Conservation (phyloP, 306 rosid genomes). For the Rubus idaeus region DNA sequence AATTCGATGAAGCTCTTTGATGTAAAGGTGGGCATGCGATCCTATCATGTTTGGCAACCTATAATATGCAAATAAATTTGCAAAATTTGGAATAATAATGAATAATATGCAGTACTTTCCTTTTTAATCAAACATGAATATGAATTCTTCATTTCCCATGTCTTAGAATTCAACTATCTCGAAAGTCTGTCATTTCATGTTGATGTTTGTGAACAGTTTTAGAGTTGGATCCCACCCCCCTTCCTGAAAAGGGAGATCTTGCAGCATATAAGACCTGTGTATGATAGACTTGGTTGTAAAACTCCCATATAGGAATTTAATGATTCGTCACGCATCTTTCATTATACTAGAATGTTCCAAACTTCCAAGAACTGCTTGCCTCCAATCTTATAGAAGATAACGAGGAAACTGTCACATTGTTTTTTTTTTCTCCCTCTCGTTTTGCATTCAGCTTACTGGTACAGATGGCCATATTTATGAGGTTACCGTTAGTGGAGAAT, state of each 20-base stretch:
- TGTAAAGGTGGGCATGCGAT: background rate
- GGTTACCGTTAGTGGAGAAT: background rate
- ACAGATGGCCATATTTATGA: background rate
- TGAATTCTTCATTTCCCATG: background rate
- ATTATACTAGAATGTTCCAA: background rate
- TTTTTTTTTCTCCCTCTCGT: background rate
- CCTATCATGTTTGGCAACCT: background rate
- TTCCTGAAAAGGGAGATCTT: background rate
- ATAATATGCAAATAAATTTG: background rate
- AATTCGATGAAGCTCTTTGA: background rate
- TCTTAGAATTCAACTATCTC: constrained; percentile 4
- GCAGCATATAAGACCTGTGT: background rate
- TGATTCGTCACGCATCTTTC: background rate
- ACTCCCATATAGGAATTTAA: background rate
- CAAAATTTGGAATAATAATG: background rate
- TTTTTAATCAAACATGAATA: background rate
- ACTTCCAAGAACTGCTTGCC: background rate
- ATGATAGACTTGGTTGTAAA: background rate
- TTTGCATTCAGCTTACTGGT: background rate
- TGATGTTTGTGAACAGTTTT: background rate
- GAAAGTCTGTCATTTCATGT: background rate
- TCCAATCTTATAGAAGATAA: background rate
- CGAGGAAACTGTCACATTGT: background rate
- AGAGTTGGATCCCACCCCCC: background rate
- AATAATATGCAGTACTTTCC: background rate